Conservation (phyloP, 805 yeast genomes). For the Torulaspora indica region DNA sequence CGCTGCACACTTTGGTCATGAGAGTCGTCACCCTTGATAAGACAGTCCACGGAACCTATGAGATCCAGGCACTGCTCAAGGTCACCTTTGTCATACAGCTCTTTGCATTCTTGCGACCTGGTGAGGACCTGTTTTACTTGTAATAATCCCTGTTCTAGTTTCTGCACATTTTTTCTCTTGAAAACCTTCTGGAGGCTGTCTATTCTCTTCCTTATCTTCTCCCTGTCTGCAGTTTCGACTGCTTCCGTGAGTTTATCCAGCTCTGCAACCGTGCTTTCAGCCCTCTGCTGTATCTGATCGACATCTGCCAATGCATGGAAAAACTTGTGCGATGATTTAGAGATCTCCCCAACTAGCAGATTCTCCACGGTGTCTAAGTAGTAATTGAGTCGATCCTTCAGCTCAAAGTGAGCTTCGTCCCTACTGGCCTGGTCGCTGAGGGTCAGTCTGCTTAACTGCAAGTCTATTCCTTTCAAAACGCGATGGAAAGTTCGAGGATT, state of each 20-base stretch:
- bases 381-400: conserved; percentile 75
- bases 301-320: conserved; percentile 80
- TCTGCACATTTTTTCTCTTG: conserved; percentile 55
- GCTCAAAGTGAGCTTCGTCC: conserved; percentile 46
- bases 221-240: conserved; percentile 44
- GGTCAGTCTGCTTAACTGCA: conserved; percentile 34
- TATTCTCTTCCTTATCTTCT: conserved; percentile 49
- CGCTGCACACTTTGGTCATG: conserved; percentile 26
- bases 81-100: conserved; percentile 36
- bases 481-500: conserved; percentile 78
- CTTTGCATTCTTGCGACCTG: conserved; percentile 41
- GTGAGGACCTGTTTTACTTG: conserved; percentile 44
- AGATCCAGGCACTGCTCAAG: conserved; percentile 53
- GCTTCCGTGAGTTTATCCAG: conserved; percentile 45
- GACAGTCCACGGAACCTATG: conserved; percentile 51
- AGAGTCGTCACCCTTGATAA: conserved; percentile 52
- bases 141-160: conserved; percentile 56
- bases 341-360: conserved; percentile 73
- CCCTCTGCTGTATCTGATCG: conserved; percentile 53
- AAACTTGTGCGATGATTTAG: conserved; percentile 77
- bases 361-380: conserved; percentile 83
- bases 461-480: conserved; percentile 59
- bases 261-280: conserved; percentile 47
- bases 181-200: conserved; percentile 46
- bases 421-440: conserved; percentile 34